Evolutionary conservation across 345 rosid species (phyloP), one percentile per base, ranked within the genome.

Genomic region (Adansonia digitata): DNA sequence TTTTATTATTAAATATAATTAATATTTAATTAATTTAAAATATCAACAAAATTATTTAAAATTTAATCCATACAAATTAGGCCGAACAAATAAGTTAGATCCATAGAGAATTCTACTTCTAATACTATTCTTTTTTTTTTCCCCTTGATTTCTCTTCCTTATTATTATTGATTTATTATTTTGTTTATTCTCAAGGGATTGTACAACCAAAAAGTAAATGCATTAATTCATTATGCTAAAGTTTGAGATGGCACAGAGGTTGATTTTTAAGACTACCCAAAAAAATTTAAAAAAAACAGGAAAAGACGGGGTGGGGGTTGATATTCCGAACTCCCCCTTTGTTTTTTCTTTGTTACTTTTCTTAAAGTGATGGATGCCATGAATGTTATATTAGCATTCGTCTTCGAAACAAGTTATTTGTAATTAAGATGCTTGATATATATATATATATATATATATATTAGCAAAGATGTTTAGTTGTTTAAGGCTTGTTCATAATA

Each of bases 191-290:
- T 45, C 7, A 29, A n/a, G 17, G 43, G 68, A 42, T 18, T 48
- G 46, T 60, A 29, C 34, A 31, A 18, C 67, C 55, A 29, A 73
- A 59, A 60, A 37, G 76, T 74, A 34, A 43, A 46, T 48, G 60
- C 69, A 62, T 73, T 31, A 31, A 40, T 63, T 51, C 74, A 9
- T 52, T 31, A 34, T 34, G 49, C 24, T 74, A 74, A 53, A 61
- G 67, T 70, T 51, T 62, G 34, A 39, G 43, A 67, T 43, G 75
- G 72, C 73, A 34, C 70, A 55, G 75, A 66, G 63, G 68, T 63
- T 64, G 55, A 73, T 75, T 70, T 75, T 79, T 17, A 71, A 75
- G 34, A 40, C 72, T 18, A 27, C 26, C 51, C 60, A 43, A 34
- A 22, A 55, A 52, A 55, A 34, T n/a, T n/a, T 22, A 13, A 55